These are phyloP conservation scores for Reticulascus tulasneorum DNA, from an alignment of 2,329 filamentous ascomycete species.

Conservation along the genomic window DNA sequence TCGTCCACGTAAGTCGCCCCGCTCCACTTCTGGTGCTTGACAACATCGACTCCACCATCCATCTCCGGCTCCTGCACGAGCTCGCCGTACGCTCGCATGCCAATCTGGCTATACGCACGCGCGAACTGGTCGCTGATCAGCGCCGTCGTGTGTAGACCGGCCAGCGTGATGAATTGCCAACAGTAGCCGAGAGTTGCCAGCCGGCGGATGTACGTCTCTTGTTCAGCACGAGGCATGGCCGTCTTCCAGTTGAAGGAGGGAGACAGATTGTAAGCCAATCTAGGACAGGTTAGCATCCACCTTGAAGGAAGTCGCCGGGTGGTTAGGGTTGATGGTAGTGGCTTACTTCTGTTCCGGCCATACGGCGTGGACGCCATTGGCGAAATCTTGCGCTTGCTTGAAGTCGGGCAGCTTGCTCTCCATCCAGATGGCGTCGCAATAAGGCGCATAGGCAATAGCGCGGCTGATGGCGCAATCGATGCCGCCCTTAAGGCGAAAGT, in stretches of 20 bases:
- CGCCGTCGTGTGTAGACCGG: constrained; percentile 91
- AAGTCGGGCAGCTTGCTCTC: constrained; percentile 95
- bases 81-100: constrained; percentile 97
- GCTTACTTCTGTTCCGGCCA: constrained; percentile 94
- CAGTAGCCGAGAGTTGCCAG: constrained; percentile 88
- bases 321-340: constrained; percentile 1
- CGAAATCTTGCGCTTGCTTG: constrained; percentile 87
- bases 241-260: constrained; percentile 99
- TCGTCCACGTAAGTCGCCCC: constrained; percentile 94
- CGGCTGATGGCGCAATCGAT: constrained; percentile 89
- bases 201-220: constrained; percentile 95
- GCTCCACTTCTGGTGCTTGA: constrained; percentile 98
- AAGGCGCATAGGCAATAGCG: constrained; percentile 86
- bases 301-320: not conserved
- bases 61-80: constrained; percentile 98
- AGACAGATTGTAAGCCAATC: constrained; percentile 95
- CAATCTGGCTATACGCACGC: constrained; percentile 71
- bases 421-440: constrained; percentile 98
- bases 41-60: constrained; percentile 82
- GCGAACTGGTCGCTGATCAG: constrained; percentile 89
- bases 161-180: constrained; percentile 99
- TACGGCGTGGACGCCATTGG: constrained; percentile 85
- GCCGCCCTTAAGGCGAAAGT: constrained; percentile 88
- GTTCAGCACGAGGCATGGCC: constrained; percentile 85
- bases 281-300: constrained; percentile 27